Conservation (phyloP, 192 early-diverging fungal genomes). For the Coemansia sp. region DNA sequence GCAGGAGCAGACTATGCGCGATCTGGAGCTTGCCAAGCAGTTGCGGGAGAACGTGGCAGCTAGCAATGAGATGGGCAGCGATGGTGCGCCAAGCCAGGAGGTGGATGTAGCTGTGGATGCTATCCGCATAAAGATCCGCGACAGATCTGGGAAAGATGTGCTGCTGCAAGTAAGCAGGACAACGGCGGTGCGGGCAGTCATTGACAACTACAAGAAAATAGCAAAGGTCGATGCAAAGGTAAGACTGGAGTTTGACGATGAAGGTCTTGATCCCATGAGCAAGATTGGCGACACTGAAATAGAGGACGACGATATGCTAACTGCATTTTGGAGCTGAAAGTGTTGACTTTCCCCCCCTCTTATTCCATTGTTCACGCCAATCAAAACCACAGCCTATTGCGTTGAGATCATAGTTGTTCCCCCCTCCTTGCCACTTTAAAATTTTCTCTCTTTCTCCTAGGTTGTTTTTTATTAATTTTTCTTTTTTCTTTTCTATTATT, state of each 20-base stretch:
- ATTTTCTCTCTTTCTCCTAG: not conserved
- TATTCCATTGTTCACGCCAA: not conserved
- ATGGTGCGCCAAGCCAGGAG: not conserved
- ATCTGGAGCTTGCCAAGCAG: constrained; percentile 28
- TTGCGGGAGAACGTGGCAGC: constrained; percentile 12
- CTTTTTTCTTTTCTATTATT: not conserved
- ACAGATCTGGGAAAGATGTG: constrained; percentile 29
- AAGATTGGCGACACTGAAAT: constrained; percentile 58
- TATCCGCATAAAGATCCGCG: constrained; percentile 43
- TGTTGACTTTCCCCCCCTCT: not conserved
- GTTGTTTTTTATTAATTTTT: not conserved
- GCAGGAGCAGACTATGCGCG: constrained; percentile 28
- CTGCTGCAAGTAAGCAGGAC: constrained; percentile 39
- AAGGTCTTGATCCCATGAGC: constrained; percentile 45
- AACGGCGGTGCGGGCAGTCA: constrained; percentile 47
- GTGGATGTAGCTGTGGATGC: constrained; percentile 9
- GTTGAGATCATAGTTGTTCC: not conserved
- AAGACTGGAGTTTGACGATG: constrained; percentile 60
- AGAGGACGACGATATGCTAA: constrained; percentile 64
- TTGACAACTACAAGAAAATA: constrained; percentile 52
- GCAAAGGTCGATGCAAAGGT: constrained; percentile 25
- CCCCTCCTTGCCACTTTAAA: not conserved
- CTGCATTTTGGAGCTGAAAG: constrained; percentile 34
- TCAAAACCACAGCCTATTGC: not conserved
- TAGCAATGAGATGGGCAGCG: not conserved